A percentile compares a stretch with the other conserved stretches of the same genome.
Evolutionary conservation across 2,329 filamentous ascomycete genomes (phyloP).

Genomic region (Tolypocladium pustulatum): DNA sequence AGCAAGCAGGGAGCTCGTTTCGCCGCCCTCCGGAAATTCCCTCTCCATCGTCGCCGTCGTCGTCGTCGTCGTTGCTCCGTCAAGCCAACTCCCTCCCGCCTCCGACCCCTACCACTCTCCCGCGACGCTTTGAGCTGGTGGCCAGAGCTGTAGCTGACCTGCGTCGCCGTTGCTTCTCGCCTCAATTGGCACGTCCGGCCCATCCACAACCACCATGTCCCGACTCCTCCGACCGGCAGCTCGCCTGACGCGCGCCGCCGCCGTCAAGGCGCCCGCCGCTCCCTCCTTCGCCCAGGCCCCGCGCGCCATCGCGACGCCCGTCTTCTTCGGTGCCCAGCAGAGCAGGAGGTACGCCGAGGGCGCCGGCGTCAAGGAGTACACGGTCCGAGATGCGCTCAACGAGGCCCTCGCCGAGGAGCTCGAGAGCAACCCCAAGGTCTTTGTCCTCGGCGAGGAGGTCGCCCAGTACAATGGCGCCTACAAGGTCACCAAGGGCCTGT

Average conservation of each 20-base stretch:
- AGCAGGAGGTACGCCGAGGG: conserved; percentile 45
- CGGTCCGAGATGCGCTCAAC: conserved; percentile 93
- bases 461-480: conserved; percentile 99
- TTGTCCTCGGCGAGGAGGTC: conserved; percentile 93
- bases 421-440: conserved; percentile 88
- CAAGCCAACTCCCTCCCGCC: neutral
- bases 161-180: neutral
- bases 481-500: conserved; percentile 96
- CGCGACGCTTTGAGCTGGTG: conserved; percentile 7
- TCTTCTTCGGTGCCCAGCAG: conserved; percentile 32
- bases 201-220: conserved; percentile 28
- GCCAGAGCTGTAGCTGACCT: conserved; percentile 4
- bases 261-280: conserved; percentile 21
- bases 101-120: neutral
- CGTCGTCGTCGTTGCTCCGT: conserved; percentile 1
- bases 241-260: conserved; percentile 30
- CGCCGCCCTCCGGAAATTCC: conserved; percentile 10
- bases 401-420: conserved; percentile 97
- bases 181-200: neutral
- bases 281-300: conserved; percentile 22
- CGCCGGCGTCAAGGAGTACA: conserved; percentile 75
- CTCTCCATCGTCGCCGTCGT: conserved; percentile 7
- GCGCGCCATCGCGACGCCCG: conserved; percentile 22
- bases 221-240: conserved; percentile 40
- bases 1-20: conserved; percentile 8